Conservation (phyloP, 2,329 filamentous ascomycete species). For the Coniella vitis region DNA sequence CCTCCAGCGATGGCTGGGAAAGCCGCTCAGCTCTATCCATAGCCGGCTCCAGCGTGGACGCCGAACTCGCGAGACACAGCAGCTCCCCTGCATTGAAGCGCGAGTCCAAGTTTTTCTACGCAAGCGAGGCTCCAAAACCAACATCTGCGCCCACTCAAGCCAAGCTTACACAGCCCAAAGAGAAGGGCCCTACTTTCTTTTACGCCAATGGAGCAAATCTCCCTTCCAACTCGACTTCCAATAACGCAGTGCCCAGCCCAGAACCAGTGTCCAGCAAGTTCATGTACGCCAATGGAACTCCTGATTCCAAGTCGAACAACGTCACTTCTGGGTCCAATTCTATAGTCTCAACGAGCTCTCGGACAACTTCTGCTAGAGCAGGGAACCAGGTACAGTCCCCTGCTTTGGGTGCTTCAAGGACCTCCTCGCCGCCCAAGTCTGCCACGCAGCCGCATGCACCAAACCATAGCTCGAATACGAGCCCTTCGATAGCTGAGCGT, state of each 20-base stretch:
- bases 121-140: conserved; percentile 61
- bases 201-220: conserved; percentile 45
- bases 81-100: conserved; percentile 26
- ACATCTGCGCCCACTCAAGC: conserved; percentile 30
- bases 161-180: conserved; percentile 27
- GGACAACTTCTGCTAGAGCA: conserved; percentile 33
- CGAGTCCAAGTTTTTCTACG: conserved; percentile 83
- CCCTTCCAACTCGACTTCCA: conserved; percentile 25
- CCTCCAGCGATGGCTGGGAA: conserved; percentile 30
- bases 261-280: conserved; percentile 54
- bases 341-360: conserved; percentile 38
- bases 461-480: conserved; percentile 1
- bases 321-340: conserved; percentile 36
- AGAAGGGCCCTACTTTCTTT: conserved; percentile 43
- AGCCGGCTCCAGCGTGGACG: conserved; percentile 26
- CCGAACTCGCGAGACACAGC: conserved; percentile 24
- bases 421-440: conserved; percentile 37
- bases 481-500: conserved; percentile 20
- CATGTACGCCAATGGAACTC: conserved; percentile 65
- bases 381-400: conserved; percentile 25
- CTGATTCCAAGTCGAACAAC: conserved; percentile 38
- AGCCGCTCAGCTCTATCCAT: conserved; percentile 27
- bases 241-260: conserved; percentile 22
- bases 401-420: conserved; percentile 31
- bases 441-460: conserved; percentile 18